A percentile compares a stretch with the other conserved stretches of the same genome.
phyloP scores from a whole-genome alignment of 1,139 yeast genomes.

The Debaryomyces psychrophilus region DNA sequence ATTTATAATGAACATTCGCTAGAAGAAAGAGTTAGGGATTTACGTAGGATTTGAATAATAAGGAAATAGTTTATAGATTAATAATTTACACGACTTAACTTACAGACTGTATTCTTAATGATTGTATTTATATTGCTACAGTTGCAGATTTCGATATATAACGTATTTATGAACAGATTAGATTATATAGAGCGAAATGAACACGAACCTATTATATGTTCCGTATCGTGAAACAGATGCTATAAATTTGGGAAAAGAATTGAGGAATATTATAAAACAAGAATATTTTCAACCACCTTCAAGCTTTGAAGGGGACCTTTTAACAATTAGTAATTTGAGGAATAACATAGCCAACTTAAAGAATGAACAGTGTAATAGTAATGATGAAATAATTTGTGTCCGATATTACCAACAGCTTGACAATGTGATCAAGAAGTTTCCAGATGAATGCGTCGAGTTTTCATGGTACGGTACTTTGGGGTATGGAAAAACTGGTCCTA shows the following conservation, averaged over 20 bases:
- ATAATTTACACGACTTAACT: constrained; percentile 6
- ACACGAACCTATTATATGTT: constrained; percentile 46
- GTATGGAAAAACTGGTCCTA: constrained; percentile 46
- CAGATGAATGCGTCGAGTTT: constrained; percentile 52
- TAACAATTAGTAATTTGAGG: constrained; percentile 35
- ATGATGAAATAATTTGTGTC: constrained; percentile 24
- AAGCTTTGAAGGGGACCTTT: constrained; percentile 57
- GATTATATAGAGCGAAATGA: constrained; percentile 19
- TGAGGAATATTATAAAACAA: constrained; percentile 53
- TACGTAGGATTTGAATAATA: background rate
- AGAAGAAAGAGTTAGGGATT: constrained; percentile 24
- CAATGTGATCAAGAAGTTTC: constrained; percentile 40
- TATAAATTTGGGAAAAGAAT: constrained; percentile 46
- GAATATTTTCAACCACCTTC: constrained; percentile 71
- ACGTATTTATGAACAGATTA: background rate
- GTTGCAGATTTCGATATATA: background rate
- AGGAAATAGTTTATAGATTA: constrained; percentile 1
- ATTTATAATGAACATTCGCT: constrained; percentile 40
- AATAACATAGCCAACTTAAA: constrained; percentile 25
- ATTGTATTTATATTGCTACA: background rate
- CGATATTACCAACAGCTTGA: constrained; percentile 38
- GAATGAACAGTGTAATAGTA: constrained; percentile 22
- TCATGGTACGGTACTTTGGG: constrained; percentile 76
- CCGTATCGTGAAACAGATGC: constrained; percentile 58
- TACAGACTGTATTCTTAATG: background rate